Evolutionary conservation across 805 yeast species (phyloP).

Genomic region (Yarrowia alimentaria): DNA sequence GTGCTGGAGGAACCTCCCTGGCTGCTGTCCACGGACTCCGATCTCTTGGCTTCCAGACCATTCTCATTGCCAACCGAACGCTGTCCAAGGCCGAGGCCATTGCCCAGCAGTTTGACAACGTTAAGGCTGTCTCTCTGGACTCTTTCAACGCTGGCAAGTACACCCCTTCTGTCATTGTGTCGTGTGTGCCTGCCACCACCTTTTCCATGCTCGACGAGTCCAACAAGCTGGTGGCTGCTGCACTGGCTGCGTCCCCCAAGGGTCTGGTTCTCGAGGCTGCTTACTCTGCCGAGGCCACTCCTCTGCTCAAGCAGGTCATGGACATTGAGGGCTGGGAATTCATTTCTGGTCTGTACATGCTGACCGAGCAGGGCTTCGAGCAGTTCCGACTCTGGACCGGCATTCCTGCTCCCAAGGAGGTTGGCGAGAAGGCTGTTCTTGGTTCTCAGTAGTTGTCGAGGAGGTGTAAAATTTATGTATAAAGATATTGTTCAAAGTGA

Average conservation of each 20-base stretch:
- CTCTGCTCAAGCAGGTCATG: constrained; percentile 74
- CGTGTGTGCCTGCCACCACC: constrained; percentile 81
- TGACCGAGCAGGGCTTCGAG: constrained; percentile 87
- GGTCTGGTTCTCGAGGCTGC: constrained; percentile 80
- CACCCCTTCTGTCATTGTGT: constrained; percentile 58
- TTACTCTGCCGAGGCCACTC: constrained; percentile 85
- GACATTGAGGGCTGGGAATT: constrained; percentile 67
- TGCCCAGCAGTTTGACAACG: constrained; percentile 61
- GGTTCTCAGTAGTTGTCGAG: neutral
- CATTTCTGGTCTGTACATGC: constrained; percentile 89
- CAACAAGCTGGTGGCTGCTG: constrained; percentile 49
- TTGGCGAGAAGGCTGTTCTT: constrained; percentile 32
- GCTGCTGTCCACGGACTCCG: constrained; percentile 89
- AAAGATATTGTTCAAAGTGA: neutral
- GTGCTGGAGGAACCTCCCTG: constrained; percentile 97
- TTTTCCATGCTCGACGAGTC: constrained; percentile 52
- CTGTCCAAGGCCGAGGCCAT: constrained; percentile 59
- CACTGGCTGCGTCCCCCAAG: constrained; percentile 40
- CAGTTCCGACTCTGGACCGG: constrained; percentile 76
- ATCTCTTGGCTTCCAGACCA: constrained; percentile 69
- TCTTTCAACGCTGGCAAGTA: constrained; percentile 43
- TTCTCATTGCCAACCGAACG: constrained; percentile 82
- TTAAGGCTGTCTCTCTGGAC: constrained; percentile 57
- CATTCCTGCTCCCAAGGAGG: constrained; percentile 36
- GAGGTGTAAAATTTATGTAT: too few relatives aligned